These are phyloP conservation scores for Cercis canadensis DNA, from an alignment of 306 rosid species.

Conservation along the genomic window DNA sequence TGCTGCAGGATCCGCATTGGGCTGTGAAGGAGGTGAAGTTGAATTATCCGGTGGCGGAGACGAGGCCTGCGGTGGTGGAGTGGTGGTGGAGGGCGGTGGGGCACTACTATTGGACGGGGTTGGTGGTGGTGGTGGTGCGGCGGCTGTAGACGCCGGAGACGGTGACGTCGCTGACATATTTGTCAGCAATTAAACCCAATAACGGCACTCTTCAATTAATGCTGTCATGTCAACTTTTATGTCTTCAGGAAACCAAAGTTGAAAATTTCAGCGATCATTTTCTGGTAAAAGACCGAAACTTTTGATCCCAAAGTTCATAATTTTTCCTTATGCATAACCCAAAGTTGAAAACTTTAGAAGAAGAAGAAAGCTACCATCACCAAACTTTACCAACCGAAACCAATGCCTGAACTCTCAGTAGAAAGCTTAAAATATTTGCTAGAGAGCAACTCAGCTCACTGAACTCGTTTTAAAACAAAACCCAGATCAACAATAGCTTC, in stretches of 20 bases:
- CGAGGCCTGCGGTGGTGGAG: slow-evolving; percentile 41
- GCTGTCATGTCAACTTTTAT: slow-evolving; percentile 24
- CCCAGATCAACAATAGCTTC: slow-evolving; percentile 17
- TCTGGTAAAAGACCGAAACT: not conserved
- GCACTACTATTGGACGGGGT: slow-evolving; percentile 28
- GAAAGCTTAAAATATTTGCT: not conserved
- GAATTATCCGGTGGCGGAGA: slow-evolving; percentile 25
- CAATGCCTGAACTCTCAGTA: slow-evolving; percentile 29
- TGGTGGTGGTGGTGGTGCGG: slow-evolving; percentile 44
- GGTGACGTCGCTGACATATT: slow-evolving; percentile 72
- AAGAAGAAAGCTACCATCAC: slow-evolving; percentile 38
- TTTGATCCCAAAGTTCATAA: slow-evolving; percentile 18
- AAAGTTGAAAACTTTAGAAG: slow-evolving; percentile 28
- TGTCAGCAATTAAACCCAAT: slow-evolving; percentile 25
- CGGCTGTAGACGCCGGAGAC: slow-evolving; percentile 59
- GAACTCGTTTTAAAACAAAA: slow-evolving; percentile 6
- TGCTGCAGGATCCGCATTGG: slow-evolving; percentile 38
- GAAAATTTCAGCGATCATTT: not conserved
- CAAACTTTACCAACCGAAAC: slow-evolving; percentile 43
- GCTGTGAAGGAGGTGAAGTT: slow-evolving; percentile 40
- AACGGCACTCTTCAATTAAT: slow-evolving; percentile 2
- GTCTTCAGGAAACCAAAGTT: slow-evolving; percentile 10
- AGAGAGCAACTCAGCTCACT: not conserved
- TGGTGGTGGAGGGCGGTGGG: slow-evolving; percentile 4
- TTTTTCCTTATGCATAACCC: slow-evolving; percentile 32